Base-by-base conservation (phyloP, 2,329 filamentous ascomycete genomes). In the Arthroderma sp. region DNA sequence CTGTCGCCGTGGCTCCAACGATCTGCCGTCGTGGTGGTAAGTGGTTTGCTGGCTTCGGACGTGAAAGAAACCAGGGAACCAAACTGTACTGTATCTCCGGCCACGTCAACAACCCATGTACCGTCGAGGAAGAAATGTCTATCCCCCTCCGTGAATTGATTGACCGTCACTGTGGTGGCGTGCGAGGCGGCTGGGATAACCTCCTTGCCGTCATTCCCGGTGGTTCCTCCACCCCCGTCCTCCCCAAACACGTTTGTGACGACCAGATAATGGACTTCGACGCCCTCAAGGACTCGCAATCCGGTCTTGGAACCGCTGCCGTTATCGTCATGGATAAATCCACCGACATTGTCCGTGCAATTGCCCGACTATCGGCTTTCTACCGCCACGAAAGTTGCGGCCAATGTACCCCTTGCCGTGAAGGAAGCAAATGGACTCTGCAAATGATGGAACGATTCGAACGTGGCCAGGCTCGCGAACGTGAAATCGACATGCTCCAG, bases 261-360 rank as follows among this genome's bases (percentile, higher is more conserved):
- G 85, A 95, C 67, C 91, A 97, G 74, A 76, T 98, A 57, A 98
- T 98, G 93, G 93, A 98, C 77, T 98, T 97, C 70, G 93, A 98
- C 71, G 91, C 88, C 8, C 83, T 98, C 66, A 98, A 98, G 81
- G 93, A 98, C 75, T 91, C 85, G 65, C 93, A 97, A 76, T 94
- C 90, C 61, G 93, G 93, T 81, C 85, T 98, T 13, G 93, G 93
- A 65, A 98, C 93, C 5, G 93, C 93, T 2, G 93, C 93, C 59
- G 91, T 98, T 65, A 95, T 98, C 68, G 93, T 98, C 72, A 95
- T 98, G 88, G 93, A 98, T 77, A 94, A 97, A 81, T 91, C 86
- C 68, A 88, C 93, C 63, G 93, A 98, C 72, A 87, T 98, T 55
- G 90, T 98, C 64, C 87, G 91, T 63, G 88, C 89, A 69, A 97